Evolutionary conservation across 78 protist genomes (phyloP), one percentile per base, ranked within the genome.

Genomic region (Pelomyxa schiedti): DNA sequence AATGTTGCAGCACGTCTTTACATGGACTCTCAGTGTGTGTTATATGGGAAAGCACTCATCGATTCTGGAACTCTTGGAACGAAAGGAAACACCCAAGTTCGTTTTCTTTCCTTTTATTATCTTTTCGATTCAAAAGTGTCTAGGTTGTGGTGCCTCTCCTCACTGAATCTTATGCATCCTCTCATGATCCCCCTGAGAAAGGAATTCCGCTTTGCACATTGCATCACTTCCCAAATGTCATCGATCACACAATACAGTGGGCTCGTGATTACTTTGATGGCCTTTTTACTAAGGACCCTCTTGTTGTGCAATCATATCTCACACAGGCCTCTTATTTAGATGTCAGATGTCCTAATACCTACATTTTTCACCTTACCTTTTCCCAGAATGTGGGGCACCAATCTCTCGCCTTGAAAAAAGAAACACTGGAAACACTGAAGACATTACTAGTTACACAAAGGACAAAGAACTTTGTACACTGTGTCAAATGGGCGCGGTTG

Each of bases 31-130:
- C 85, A 78, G 28, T 91, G 97, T 39, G 97, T 97, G 8, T 68
- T 1, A 77, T 80, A 86, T 91, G 30, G 73, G 32, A 85, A 86
- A 74, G 92, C 99, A 8, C 38, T 84, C 7, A 39, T 84, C 22
- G 89, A 97, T 74, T 72, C 88, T 28, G 99, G 99, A 42, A 97
- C 99, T 1, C 80, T 94, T 22, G 99, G 99, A 30, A 63, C 95
- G 43, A 82, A 87, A 68, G 85, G 86, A 70, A 90, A 94, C 88
- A 65, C 79, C 2, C 96, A 87, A 82, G 5, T 7, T 9, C 52
- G 4, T n/a, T 66, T 82, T 6, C 97, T 96, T 39, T 94, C 97
- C n/a, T n/a, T n/a, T n/a, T n/a, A n/a, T n/a, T n/a, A n/a, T n/a
- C n/a, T n/a, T n/a, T n/a, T n/a, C n/a, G n/a, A n/a, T n/a, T n/a